These are phyloP conservation scores for Fragaria nilgerrensis DNA, from an alignment of 306 rosid species.

Conservation along the genomic window DNA sequence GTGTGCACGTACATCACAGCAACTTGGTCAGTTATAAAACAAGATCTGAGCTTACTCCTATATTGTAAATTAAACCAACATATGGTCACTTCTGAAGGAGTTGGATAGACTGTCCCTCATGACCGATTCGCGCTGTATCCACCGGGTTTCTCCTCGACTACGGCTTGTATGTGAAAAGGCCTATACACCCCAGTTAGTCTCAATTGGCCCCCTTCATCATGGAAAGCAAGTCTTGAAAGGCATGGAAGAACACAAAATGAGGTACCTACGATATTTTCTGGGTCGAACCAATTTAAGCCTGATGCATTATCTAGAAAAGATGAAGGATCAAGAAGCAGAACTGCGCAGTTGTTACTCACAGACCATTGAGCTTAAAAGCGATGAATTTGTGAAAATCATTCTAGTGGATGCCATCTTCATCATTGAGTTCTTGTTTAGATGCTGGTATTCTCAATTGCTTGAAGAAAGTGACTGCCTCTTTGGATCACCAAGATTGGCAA, in stretches of 20 bases:
- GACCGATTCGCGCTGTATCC: background rate
- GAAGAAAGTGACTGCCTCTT: background rate
- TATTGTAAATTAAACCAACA: too few relatives aligned
- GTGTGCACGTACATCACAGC: too few relatives aligned
- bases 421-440: background rate
- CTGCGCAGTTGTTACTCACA: background rate
- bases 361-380: background rate
- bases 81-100: too few relatives aligned
- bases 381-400: background rate
- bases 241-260: conserved; percentile 18
- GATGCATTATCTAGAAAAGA: background rate
- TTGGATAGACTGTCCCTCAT: background rate
- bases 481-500: background rate
- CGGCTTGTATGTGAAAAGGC: background rate
- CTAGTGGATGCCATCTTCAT: background rate
- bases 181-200: conserved; percentile 6
- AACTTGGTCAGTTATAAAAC: too few relatives aligned
- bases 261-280: background rate
- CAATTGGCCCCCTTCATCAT: conserved; percentile 19
- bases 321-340: too few relatives aligned
- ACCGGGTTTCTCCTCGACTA: background rate
- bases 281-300: background rate
- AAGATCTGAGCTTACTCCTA: too few relatives aligned
- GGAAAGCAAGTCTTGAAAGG: background rate
- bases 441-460: background rate